Conservation (phyloP, 2,329 filamentous ascomycete species). For the Colletotrichum lupini region DNA sequence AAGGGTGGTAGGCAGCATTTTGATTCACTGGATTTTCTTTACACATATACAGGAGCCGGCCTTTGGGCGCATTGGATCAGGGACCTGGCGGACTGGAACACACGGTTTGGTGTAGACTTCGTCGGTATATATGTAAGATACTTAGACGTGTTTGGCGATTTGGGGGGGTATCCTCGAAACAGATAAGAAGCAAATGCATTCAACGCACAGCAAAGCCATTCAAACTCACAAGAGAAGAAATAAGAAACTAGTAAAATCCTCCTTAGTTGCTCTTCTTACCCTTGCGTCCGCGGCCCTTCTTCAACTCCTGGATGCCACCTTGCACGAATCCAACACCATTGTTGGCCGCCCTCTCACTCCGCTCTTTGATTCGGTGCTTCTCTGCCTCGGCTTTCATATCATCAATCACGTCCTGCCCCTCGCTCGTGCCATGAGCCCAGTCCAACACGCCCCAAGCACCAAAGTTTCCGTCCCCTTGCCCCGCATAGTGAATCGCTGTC, state of each 20-base stretch:
- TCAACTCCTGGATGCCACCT: conserved; percentile 40
- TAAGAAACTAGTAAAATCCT: not conserved
- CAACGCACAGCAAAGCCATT: not conserved
- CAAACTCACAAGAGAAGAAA: not conserved
- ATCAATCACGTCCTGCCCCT: conserved; percentile 62
- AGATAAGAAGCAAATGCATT: conserved; percentile 23
- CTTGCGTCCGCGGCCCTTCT: conserved; percentile 37
- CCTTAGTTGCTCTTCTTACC: not conserved
- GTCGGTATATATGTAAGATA: conserved; percentile 1
- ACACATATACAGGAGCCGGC: not conserved
- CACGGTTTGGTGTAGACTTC: conserved; percentile 1
- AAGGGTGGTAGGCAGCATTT: too few species aligned
- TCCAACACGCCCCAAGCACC: conserved; percentile 72
- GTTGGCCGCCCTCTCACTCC: conserved; percentile 47
- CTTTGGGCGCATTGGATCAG: conserved; percentile 11
- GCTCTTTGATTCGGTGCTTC: conserved; percentile 63
- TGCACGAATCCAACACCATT: conserved; percentile 47
- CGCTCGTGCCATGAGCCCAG: conserved; percentile 67
- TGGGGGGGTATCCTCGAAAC: conserved; percentile 11
- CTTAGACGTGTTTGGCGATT: conserved; percentile 15
- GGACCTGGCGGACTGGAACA: not conserved
- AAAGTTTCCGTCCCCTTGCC: conserved; percentile 67
- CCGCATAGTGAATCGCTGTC: conserved; percentile 65
- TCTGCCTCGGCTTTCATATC: conserved; percentile 66
- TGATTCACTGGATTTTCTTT: not conserved